Evolutionary conservation across 225 moss, liverwort and hornwort species (phyloP), one percentile per base, ranked within the genome.

Genomic region (Straminergon stramineum): DNA sequence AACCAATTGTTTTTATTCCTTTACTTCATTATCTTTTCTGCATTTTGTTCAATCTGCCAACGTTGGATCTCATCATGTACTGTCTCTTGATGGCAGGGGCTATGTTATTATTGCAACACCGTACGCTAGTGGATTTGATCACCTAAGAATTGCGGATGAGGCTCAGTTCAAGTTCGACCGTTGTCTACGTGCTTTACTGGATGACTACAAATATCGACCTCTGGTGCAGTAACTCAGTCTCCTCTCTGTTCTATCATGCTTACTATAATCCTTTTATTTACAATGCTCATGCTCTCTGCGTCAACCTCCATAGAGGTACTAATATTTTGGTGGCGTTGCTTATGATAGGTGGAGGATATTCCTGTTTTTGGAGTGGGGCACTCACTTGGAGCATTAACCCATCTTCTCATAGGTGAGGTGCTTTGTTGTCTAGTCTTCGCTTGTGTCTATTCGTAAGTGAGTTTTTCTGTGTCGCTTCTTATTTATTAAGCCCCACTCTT

Each of bases 151-250:
- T 94, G 97, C 97, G 77, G 97, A 96, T 91, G 97, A 98, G 89
- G 92, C 96, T 51, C 96, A 98, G 77, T 98, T 96, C 92, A 98
- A 95, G 95, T 98, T 96, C 87, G 97, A 98, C 89, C 94, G 97
- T 60, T 96, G 96, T 87, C 79, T 96, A 62, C 92, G 96, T 66
- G 90, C 91, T 43, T 89, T 97, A 45, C 43, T 87, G 39, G 94
- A 96, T 69, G 95, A 95, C 88, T 88, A 86, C 90, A 91, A 86
- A 32, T 94, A 89, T 82, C 93, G 93, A 43, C 87, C 93, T 91
- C 51, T 93, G 93, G 94, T 94, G 88, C 92, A 85, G 74, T 90
- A 53, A 63, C 76, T 91, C 56, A 69, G n/a, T 41, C 69, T 87
- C 84, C 77, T 86, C 84, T 86, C n/a, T 74, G 35, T 63, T 88